Conservation (phyloP, 352 stramenopile species). For the Globisporangium acanthophoron region DNA sequence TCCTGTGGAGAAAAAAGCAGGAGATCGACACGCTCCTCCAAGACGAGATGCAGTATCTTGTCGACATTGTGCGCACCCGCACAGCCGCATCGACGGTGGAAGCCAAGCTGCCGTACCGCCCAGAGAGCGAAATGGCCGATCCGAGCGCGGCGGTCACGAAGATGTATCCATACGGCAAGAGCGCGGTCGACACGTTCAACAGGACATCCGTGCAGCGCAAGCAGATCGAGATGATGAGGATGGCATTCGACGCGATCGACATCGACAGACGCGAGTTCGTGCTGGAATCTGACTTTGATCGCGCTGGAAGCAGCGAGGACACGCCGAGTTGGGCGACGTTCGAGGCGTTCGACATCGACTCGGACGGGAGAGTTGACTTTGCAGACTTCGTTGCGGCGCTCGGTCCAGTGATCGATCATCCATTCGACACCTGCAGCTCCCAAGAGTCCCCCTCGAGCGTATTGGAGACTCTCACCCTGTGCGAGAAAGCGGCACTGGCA, state of each 20-base stretch:
- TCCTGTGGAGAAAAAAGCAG: slow-evolving; percentile 66
- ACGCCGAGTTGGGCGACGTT: slow-evolving; percentile 31
- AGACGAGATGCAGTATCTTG: slow-evolving; percentile 55
- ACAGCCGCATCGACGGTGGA: not conserved
- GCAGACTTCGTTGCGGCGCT: slow-evolving; percentile 52
- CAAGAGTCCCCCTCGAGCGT: slow-evolving; percentile 1
- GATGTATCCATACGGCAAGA: slow-evolving; percentile 62
- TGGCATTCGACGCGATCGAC: slow-evolving; percentile 34
- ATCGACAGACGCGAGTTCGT: slow-evolving; percentile 30
- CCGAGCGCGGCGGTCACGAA: slow-evolving; percentile 17
- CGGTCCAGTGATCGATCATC: slow-evolving; percentile 44
- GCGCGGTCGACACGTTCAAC: slow-evolving; percentile 44
- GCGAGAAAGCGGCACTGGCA: slow-evolving; percentile 32
- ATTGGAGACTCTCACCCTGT: slow-evolving; percentile 20
- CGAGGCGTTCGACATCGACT: slow-evolving; percentile 48
- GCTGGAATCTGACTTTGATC: slow-evolving; percentile 22
- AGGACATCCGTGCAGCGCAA: slow-evolving; percentile 31
- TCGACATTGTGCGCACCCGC: slow-evolving; percentile 23
- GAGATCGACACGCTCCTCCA: slow-evolving; percentile 56
- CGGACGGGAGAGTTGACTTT: slow-evolving; percentile 44
- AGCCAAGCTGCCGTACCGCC: not conserved
- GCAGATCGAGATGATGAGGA: slow-evolving; percentile 47
- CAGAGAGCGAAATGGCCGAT: not conserved
- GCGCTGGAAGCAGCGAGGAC: slow-evolving; percentile 9
- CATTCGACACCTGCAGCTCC: slow-evolving; percentile 21